Evolutionary conservation across 345 rosid genomes (phyloP), one percentile per base, ranked within the genome.

Genomic region (Noccaea caerulescens): DNA sequence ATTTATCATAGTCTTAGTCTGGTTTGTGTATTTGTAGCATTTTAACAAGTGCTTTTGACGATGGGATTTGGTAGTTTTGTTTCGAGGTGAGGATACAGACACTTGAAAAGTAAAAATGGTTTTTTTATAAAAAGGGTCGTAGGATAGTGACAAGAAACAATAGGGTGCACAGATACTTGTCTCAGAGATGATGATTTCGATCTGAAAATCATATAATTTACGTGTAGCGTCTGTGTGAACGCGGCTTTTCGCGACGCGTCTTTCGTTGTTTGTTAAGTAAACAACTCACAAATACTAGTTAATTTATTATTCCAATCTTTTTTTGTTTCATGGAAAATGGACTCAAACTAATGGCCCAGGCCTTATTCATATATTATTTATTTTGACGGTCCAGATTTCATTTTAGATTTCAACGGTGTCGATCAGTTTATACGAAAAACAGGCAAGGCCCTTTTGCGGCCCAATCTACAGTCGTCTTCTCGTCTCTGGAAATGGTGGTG

Each of bases 241-340:
- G 49, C 72, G 3, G 55, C 52, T 59, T n/a, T 20, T 43, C 6
- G 42, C 27, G 12, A 73, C 77, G 72, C 77, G 72, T 58, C 20
- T 73, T 73, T 13, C 11, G 58, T 33, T 47, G 20, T 39, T 73
- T 65, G 11, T 63, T 54, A 44, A 37, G 30, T 27, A 27, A 20
- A 27, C 30, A 27, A 27, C 23, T 20, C 23, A 20, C 30, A 27
- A 25, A 4, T 27, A 0, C 30, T 27, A 27, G 4, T 8, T 72
- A 25, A 0, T 43, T 16, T 18, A 20, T 20, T 42, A 38, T 39
- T 14, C 6, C 11, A 7, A 39, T 43, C 13, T 62, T 54, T 8
- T 52, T 62, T 54, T 11, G 42, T 13, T 16, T 47, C 58, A 25
- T 45, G 7, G 30, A 44, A 13, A 62, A 30, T 30, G 42, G 42